phyloP scores from a whole-genome alignment of 2,329 filamentous ascomycete species.

The Exophiala sp. region DNA sequence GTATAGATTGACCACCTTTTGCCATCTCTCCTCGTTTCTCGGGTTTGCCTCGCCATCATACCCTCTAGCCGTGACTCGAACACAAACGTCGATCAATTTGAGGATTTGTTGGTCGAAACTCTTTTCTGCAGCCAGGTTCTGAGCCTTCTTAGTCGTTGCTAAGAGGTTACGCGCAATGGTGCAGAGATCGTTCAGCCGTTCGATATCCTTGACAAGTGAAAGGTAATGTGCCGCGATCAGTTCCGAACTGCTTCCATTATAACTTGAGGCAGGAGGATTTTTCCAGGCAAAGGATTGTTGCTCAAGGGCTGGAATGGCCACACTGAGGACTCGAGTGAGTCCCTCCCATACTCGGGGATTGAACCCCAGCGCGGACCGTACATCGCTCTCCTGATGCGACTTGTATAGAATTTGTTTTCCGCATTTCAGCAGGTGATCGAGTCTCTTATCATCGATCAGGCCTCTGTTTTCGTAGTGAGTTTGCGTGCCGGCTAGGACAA shows the following conservation, averaged over 20 bases:
- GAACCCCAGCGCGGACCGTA: constrained; percentile 56
- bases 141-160: constrained; percentile 58
- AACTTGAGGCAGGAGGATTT: constrained; percentile 43
- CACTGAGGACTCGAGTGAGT: constrained; percentile 54
- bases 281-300: constrained; percentile 60
- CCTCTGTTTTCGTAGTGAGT: constrained; percentile 60
- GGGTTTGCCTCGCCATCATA: constrained; percentile 62
- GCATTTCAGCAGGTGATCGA: constrained; percentile 56
- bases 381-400: constrained; percentile 54
- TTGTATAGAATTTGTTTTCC: constrained; percentile 60
- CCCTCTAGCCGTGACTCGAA: constrained; percentile 61
- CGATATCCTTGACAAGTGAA: constrained; percentile 59
- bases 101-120: constrained; percentile 61
- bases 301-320: constrained; percentile 60
- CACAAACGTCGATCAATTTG: constrained; percentile 60
- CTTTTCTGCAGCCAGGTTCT: constrained; percentile 60
- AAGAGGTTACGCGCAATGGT: constrained; percentile 61
- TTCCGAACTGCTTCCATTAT: constrained; percentile 41
- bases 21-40: constrained; percentile 62
- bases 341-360: constrained; percentile 59
- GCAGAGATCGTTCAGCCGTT: constrained; percentile 60
- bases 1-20: constrained; percentile 62
- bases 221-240: constrained; percentile 60
- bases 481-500: constrained; percentile 46
- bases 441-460: constrained; percentile 57